Evolutionary conservation across 2,329 filamentous ascomycete genomes (phyloP).

Genomic region (Thermothelomyces thermophilus): DNA sequence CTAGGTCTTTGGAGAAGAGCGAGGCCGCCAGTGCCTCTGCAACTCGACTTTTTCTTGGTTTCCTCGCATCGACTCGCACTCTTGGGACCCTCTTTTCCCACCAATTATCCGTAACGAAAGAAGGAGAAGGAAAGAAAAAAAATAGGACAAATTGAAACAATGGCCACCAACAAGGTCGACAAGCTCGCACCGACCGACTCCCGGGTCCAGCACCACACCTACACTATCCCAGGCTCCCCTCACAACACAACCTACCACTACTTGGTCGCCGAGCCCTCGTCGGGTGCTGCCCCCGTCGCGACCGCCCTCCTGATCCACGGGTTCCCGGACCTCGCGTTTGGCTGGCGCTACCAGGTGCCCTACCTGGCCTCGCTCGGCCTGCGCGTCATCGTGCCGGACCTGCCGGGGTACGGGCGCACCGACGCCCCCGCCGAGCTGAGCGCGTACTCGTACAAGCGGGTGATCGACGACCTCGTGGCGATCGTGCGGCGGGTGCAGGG

Average conservation of each 20-base stretch:
- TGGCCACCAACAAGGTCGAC: slow-evolving; percentile 31
- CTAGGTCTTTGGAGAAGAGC: too few species aligned
- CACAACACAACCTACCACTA: slow-evolving; percentile 62
- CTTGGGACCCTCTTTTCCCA: neutral
- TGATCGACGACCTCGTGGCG: slow-evolving; percentile 67
- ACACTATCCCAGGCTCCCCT: slow-evolving; percentile 41
- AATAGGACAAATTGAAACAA: neutral
- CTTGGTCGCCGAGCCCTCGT: slow-evolving; percentile 46
- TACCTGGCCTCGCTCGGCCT: slow-evolving; percentile 64
- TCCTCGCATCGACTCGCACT: neutral
- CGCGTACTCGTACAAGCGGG: slow-evolving; percentile 65
- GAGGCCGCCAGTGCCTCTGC: too few species aligned
- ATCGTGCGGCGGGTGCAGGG: slow-evolving; percentile 60
- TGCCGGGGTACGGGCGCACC: slow-evolving; percentile 79
- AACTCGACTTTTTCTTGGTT: neutral
- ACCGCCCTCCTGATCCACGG: slow-evolving; percentile 55
- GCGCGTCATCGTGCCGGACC: slow-evolving; percentile 76
- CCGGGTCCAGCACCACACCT: slow-evolving; percentile 57
- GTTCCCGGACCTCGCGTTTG: slow-evolving; percentile 75
- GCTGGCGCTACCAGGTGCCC: slow-evolving; percentile 88
- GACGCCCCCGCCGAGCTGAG: slow-evolving; percentile 56
- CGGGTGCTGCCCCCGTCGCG: slow-evolving; percentile 28
- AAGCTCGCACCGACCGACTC: slow-evolving; percentile 61
- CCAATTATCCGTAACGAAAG: neutral
- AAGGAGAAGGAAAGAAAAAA: neutral